Conservation (phyloP, 805 yeast species). For the Lipomyces mesembrius region DNA sequence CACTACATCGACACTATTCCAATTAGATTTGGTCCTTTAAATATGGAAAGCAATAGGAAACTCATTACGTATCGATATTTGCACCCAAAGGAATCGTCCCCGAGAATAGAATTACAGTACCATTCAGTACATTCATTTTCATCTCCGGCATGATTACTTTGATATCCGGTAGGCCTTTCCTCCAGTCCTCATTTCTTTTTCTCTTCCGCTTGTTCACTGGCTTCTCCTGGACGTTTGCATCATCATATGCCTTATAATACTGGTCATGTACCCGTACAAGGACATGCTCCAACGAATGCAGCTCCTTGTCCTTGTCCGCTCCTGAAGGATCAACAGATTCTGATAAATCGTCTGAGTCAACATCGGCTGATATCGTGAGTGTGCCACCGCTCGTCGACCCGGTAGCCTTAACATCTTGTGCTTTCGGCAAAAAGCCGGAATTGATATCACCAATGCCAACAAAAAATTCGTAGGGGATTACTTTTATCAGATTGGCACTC, state of each 20-base stretch:
- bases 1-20: slow-evolving; percentile 71
- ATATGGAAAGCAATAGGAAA: neutral
- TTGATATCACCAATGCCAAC: slow-evolving; percentile 98
- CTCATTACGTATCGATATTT: slow-evolving; percentile 54
- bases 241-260: slow-evolving; percentile 58
- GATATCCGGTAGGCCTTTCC: slow-evolving; percentile 57
- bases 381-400: slow-evolving; percentile 20
- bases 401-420: slow-evolving; percentile 41
- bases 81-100: slow-evolving; percentile 90
- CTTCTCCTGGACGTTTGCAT: slow-evolving; percentile 4
- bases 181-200: slow-evolving; percentile 32
- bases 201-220: slow-evolving; percentile 28
- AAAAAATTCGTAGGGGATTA: slow-evolving; percentile 92
- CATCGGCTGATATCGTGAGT: slow-evolving; percentile 29
- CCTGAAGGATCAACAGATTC: slow-evolving; percentile 54
- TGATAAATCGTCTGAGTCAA: neutral
- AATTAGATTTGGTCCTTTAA: neutral
- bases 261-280: slow-evolving; percentile 65
- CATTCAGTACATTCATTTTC: slow-evolving; percentile 69
- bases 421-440: slow-evolving; percentile 86
- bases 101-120: slow-evolving; percentile 74
- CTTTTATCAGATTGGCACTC: slow-evolving; percentile 89
- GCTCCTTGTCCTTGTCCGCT: slow-evolving; percentile 81
- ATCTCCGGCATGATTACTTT: slow-evolving; percentile 73
- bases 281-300: slow-evolving; percentile 64